These are phyloP conservation scores for Wickerhamiella occidentalis DNA, from an alignment of 805 yeast species.

Conservation along the genomic window DNA sequence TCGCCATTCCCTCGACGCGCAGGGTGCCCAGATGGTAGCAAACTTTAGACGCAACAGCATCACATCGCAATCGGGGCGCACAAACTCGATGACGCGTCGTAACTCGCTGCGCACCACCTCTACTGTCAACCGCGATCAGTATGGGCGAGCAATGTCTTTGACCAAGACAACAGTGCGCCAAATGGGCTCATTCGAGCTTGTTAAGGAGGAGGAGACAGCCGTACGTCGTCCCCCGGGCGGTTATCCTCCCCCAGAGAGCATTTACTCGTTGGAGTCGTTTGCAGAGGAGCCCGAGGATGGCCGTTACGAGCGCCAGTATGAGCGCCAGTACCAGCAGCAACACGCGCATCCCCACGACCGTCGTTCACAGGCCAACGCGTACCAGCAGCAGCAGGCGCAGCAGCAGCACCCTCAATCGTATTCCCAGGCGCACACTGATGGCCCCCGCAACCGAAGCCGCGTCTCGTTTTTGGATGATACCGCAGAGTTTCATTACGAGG, in stretches of 20 bases:
- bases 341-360: not conserved
- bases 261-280: constrained; percentile 7
- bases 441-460: constrained; percentile 3
- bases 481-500: constrained; percentile 20
- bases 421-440: no score
- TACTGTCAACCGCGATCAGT: constrained; percentile 23
- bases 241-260: constrained; percentile 2
- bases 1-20: constrained; percentile 25
- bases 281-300: not conserved
- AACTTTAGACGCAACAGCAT: constrained; percentile 15
- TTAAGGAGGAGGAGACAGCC: constrained; percentile 25
- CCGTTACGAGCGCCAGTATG: not conserved
- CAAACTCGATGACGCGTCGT: constrained; percentile 16
- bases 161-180: constrained; percentile 30
- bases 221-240: constrained; percentile 12
- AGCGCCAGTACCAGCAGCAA: not conserved
- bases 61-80: constrained; percentile 15
- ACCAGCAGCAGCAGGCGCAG: not conserved
- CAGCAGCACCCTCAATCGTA: not conserved
- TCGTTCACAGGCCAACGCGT: not conserved
- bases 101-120: constrained; percentile 24
- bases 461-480: constrained; percentile 13
- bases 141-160: constrained; percentile 27
- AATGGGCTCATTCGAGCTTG: constrained; percentile 29
- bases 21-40: constrained; percentile 20